Evolutionary conservation across 1,284 basidiomycete species (phyloP).

Genomic region (Ustilago xerochloae): DNA sequence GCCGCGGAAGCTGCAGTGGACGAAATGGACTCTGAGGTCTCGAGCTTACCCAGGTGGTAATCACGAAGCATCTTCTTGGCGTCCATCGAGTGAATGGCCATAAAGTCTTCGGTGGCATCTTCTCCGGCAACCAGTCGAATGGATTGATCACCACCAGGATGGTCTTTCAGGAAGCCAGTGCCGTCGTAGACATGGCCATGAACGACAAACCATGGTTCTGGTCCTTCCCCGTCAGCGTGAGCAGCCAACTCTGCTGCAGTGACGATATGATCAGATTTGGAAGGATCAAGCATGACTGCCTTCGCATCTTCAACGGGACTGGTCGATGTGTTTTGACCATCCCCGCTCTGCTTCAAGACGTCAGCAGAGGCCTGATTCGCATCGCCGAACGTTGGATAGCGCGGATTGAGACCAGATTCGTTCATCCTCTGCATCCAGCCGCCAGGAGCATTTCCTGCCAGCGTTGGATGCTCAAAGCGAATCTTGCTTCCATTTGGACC

Average conservation of each 20-base stretch:
- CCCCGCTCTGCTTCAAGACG: neutral
- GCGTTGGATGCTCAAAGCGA: slow-evolving; percentile 76
- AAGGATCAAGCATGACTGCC: slow-evolving; percentile 48
- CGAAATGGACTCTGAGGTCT: neutral
- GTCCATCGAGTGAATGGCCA: slow-evolving; percentile 74
- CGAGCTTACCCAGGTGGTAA: slow-evolving; percentile 65
- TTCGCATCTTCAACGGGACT: slow-evolving; percentile 44
- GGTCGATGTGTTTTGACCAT: neutral
- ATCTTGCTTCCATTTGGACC: slow-evolving; percentile 63
- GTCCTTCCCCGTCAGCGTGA: slow-evolving; percentile 69
- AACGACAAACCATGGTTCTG: slow-evolving; percentile 76
- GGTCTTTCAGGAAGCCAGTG: slow-evolving; percentile 73
- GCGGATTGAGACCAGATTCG: slow-evolving; percentile 71
- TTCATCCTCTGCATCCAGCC: slow-evolving; percentile 78
- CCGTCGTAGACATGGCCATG: slow-evolving; percentile 73
- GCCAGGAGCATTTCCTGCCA: slow-evolving; percentile 72
- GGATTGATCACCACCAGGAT: slow-evolving; percentile 76
- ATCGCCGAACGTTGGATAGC: slow-evolving; percentile 68
- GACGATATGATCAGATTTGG: slow-evolving; percentile 70
- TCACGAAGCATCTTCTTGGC: slow-evolving; percentile 72
- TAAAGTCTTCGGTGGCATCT: slow-evolving; percentile 77
- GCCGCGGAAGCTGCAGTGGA: slow-evolving; percentile 12
- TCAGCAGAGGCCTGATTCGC: neutral
- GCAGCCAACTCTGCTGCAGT: slow-evolving; percentile 72
- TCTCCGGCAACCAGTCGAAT: slow-evolving; percentile 75